A percentile compares a stretch with the other conserved stretches of the same genome.
Evolutionary conservation across 2,329 filamentous ascomycete species (phyloP).

Genomic region (Tolypocladium capitatum): DNA sequence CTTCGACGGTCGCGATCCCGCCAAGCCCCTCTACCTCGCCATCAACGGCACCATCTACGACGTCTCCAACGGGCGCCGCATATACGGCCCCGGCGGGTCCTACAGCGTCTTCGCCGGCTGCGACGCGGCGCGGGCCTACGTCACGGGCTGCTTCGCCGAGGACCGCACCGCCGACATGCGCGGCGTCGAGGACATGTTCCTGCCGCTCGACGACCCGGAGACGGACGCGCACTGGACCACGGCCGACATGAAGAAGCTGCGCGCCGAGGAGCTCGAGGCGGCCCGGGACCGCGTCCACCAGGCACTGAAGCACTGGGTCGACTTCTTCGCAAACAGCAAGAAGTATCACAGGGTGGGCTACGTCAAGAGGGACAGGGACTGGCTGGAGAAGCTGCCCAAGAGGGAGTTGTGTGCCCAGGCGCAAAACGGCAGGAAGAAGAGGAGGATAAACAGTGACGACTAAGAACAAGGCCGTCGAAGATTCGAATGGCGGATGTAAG

Average conservation of each 20-base stretch:
- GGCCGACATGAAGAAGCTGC: slow-evolving; percentile 37
- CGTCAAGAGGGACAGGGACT: slow-evolving; percentile 48
- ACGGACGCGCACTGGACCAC: slow-evolving; percentile 47
- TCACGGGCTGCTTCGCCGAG: slow-evolving; percentile 83
- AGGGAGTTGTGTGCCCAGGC: slow-evolving; percentile 60
- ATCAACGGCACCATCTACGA: slow-evolving; percentile 83
- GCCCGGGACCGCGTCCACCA: slow-evolving; percentile 54
- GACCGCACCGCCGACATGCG: slow-evolving; percentile 75
- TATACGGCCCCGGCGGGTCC: slow-evolving; percentile 73
- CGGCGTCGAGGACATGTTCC: slow-evolving; percentile 76
- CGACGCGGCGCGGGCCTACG: slow-evolving; percentile 77
- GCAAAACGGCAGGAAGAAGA: slow-evolving; percentile 39
- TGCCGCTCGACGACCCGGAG: slow-evolving; percentile 48
- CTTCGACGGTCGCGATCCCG: slow-evolving; percentile 66
- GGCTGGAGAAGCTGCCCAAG: slow-evolving; percentile 48
- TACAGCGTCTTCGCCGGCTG: slow-evolving; percentile 80
- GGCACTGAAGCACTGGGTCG: slow-evolving; percentile 66
- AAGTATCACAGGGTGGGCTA: slow-evolving; percentile 74
- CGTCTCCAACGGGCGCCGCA: slow-evolving; percentile 52
- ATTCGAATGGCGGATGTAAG: background rate
- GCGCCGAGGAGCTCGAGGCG: slow-evolving; percentile 48
- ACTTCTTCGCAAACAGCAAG: slow-evolving; percentile 66
- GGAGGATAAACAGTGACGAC: slow-evolving; percentile 20
- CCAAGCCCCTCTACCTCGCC: slow-evolving; percentile 75
- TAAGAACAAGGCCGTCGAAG: background rate